Evolutionary conservation across 257 asterid species (phyloP), one percentile per base, ranked within the genome.

Genomic region (Nyctanthes arbortristis): DNA sequence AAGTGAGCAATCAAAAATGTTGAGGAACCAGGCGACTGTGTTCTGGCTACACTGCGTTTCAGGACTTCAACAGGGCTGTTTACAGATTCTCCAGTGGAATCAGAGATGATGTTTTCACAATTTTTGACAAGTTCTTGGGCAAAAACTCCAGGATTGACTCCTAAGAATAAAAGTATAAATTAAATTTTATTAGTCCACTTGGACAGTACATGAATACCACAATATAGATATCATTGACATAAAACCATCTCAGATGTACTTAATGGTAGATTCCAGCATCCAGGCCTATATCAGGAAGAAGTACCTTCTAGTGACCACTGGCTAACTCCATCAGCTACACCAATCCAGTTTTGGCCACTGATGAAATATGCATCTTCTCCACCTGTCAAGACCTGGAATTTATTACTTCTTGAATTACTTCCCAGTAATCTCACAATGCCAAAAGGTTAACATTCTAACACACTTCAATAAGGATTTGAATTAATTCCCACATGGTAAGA

Each of bases 321-420:
- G 74, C 87, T 79, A 73, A 86, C 89, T 69, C 96, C 99, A 75
- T 93, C 97, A 33, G 96, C 99, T 72, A 93, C 79, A 35, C 99
- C 97, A 65, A 91, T 45, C 99, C 99, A 93, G 70, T 84, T 83
- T 67, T 76, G 78, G 65, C 80, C 77, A 66, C 85, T 74, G 70
- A 92, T 47, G 68, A 93, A 93, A 76, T 79, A 89, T 8, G 97
- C 96, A 84, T 91, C 99, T 83, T 89, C 95, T 79, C 96, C 97
- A 84, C 99, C 97, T 86, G 96, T 82, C 86, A 82, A 93, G 73
- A 78, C 94, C 99, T 91, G 99, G 89, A 81, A 84, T 82, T 85
- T 81, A 82, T 84, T 85, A 85, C 73, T 78, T 71, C 64, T 61
- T 37, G 66, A 77, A 90, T 84, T 85, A 87, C 92, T 84, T 61